Evolutionary conservation across 106 monocot species (phyloP).

Genomic region (Triglochin maritima): DNA sequence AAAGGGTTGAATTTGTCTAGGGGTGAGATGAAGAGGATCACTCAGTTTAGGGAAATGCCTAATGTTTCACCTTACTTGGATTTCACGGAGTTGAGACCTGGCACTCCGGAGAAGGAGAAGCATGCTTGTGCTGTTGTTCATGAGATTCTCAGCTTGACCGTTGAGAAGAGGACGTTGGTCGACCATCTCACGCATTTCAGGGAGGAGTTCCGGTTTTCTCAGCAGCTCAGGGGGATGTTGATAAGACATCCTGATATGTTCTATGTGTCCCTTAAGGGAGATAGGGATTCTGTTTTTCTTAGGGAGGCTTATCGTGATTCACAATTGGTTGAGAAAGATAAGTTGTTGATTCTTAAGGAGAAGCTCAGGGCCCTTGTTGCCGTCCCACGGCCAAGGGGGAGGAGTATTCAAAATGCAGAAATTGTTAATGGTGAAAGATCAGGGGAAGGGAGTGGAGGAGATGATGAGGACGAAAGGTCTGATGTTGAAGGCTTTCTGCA

Average conservation of each 20-base stretch:
- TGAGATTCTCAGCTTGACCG: constrained; percentile 79
- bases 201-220: constrained; percentile 91
- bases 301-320: constrained; percentile 88
- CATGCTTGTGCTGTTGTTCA: constrained; percentile 86
- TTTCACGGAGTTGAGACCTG: constrained; percentile 56
- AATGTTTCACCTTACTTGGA: constrained; percentile 87
- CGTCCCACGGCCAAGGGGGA: constrained; percentile 43
- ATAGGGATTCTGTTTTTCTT: constrained; percentile 92
- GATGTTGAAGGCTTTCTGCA: constrained; percentile 41
- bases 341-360: constrained; percentile 68
- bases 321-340: constrained; percentile 76
- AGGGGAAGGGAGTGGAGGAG: constrained; percentile 29
- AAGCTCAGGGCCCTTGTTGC: constrained; percentile 79
- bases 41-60: constrained; percentile 65
- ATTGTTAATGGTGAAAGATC: constrained; percentile 9
- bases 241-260: constrained; percentile 97
- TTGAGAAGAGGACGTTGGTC: constrained; percentile 85
- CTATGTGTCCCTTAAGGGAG: constrained; percentile 90
- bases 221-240: constrained; percentile 85
- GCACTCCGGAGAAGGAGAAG: constrained; percentile 69
- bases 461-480: constrained; percentile 37
- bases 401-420: constrained; percentile 10
- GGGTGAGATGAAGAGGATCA: constrained; percentile 74
- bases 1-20: constrained; percentile 69
- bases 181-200: constrained; percentile 95